phyloP scores from a whole-genome alignment of 2,329 filamentous ascomycete genomes.

The Exophiala viscosa region DNA sequence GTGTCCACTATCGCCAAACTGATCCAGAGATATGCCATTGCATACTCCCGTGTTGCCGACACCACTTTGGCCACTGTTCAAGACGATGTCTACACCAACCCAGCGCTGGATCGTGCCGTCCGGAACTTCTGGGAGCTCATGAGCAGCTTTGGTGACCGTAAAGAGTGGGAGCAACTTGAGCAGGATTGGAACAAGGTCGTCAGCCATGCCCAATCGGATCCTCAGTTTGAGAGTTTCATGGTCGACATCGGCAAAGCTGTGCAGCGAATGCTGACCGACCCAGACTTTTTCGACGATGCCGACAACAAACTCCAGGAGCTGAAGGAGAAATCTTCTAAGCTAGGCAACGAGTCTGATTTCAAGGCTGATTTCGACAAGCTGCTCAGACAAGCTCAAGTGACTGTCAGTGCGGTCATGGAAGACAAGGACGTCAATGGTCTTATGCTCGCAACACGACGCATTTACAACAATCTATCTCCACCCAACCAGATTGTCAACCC shows the following conservation, averaged over 20 bases:
- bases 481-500: constrained; percentile 61
- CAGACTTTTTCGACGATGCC: constrained; percentile 75
- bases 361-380: constrained; percentile 70
- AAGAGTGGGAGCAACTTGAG: constrained; percentile 74
- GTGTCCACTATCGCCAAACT: constrained; percentile 74
- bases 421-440: constrained; percentile 72
- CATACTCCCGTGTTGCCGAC: constrained; percentile 70
- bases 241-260: constrained; percentile 68
- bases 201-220: constrained; percentile 70
- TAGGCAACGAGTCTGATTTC: constrained; percentile 64
- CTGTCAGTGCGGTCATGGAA: constrained; percentile 63
- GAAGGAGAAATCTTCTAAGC: constrained; percentile 52
- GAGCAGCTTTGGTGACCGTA: constrained; percentile 69
- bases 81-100: constrained; percentile 69
- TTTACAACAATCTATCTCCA: constrained; percentile 68
- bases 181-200: constrained; percentile 65
- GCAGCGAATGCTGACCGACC: constrained; percentile 78
- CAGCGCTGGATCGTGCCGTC: constrained; percentile 69
- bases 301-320: constrained; percentile 62
- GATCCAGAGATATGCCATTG: constrained; percentile 70
- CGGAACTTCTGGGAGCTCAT: constrained; percentile 77
- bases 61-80: constrained; percentile 64
- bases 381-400: constrained; percentile 64
- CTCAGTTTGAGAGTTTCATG: constrained; percentile 76
- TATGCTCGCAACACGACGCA: constrained; percentile 60